phyloP scores from a whole-genome alignment of 768 basidiomycete species.

The Porphyrellus cyaneotinctus region DNA sequence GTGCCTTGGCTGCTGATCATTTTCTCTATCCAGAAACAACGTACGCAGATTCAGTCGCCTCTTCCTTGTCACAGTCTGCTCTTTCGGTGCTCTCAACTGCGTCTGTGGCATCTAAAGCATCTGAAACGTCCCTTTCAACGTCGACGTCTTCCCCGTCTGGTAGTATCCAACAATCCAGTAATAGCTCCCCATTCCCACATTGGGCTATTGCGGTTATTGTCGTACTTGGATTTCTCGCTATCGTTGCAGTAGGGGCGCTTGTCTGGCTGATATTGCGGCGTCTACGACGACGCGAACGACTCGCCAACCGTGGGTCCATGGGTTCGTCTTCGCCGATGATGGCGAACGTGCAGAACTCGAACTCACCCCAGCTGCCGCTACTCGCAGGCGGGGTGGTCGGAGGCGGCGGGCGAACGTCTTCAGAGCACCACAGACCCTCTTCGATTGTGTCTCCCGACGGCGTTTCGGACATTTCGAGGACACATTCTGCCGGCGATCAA shows the following conservation, averaged over 20 bases:
- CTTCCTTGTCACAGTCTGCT: constrained; percentile 47
- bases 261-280: constrained; percentile 71
- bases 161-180: constrained; percentile 42
- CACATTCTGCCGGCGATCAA: constrained; percentile 56
- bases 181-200: constrained; percentile 57
- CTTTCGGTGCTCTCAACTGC: constrained; percentile 33
- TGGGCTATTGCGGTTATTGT: constrained; percentile 93
- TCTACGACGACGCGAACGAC: constrained; percentile 48
- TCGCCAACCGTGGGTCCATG: constrained; percentile 68
- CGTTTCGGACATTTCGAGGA: constrained; percentile 65
- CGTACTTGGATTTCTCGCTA: constrained; percentile 80
- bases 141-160: constrained; percentile 26
- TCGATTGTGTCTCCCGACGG: constrained; percentile 61
- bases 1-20: constrained; percentile 5
- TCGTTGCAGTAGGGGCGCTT: constrained; percentile 63
- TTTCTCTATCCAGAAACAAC: constrained; percentile 57
- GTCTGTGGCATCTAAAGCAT: constrained; percentile 36
- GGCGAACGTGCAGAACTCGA: constrained; percentile 46
- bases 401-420: constrained; percentile 31
- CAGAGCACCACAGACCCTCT: constrained; percentile 32
- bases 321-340: constrained; percentile 84
- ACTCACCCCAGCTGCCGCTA: constrained; percentile 46
- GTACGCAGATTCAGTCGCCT: constrained; percentile 59
- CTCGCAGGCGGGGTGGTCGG: constrained; percentile 35
- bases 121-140: constrained; percentile 33